Evolutionary conservation across 2,329 filamentous ascomycete species (phyloP), one percentile per base, ranked within the genome.

Genomic region (Trichoderma brevicompactum): DNA sequence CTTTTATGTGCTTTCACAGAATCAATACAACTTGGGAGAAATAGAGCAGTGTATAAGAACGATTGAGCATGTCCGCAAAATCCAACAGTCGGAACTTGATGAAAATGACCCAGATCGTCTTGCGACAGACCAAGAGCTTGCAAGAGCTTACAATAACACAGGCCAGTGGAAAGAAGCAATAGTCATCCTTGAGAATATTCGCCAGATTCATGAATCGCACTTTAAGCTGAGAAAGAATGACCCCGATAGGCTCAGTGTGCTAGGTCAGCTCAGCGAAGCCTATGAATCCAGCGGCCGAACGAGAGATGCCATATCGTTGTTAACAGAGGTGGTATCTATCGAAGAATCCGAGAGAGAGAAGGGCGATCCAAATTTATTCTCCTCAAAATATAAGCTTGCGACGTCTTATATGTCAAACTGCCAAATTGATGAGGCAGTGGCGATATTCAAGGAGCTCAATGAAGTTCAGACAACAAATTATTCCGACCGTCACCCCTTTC

Each of bases 291-390:
- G 50, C 43, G 64, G 64, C 8, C 58, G 58, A 41, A 41, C 58
- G 12, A 52, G 54, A 36, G 56, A 66, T 23, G 64, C 66, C n/a
- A 53, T 68, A 13, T 2, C 28, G 32, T n/a, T 68, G 17, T 32
- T 68, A 1, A 28, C 58, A n/a, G 38, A 66, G 6, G 54, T 66
- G 23, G 66, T 66, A 13, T 44, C 65, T 7, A 64, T 66, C 55
- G 49, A 62, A 28, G 50, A 63, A 19, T n/a, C 7, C 13, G 53
- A 46, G 2, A 23, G 50, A 9, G 55, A 40, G 13, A 41, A 63
- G 13, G 43, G n/a, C 12, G 34, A 67, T 63, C 63, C 54, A 10
- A 15, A n/a, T n/a, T n/a, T 43, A 65, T 53, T 67, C 7, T 5
- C 34, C 5, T 65, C 66, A 32, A 49, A 65, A 40, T 58, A 63